Evolutionary conservation across 805 yeast genomes (phyloP).

Genomic region (Lachancea kluyveri): DNA sequence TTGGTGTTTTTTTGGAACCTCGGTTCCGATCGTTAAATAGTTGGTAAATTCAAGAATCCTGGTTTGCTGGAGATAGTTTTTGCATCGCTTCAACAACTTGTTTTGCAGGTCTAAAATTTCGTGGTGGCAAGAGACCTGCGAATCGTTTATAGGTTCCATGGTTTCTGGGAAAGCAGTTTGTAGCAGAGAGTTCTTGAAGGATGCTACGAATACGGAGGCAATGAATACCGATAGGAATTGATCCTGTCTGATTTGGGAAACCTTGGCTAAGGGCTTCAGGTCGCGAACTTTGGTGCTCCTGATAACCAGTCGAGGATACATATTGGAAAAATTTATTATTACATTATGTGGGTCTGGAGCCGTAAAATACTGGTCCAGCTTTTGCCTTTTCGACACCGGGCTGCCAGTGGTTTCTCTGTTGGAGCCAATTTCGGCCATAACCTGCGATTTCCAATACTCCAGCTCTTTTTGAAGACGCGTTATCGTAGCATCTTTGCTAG

Average conservation of each 20-base stretch:
- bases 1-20: conserved; percentile 2
- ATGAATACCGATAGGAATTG: conserved; percentile 2
- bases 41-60: conserved; percentile 3
- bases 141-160: too few relatives aligned
- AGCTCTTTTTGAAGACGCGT: conserved; percentile 3
- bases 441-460: conserved; percentile 5
- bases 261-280: conserved; percentile 1
- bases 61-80: conserved; percentile 1
- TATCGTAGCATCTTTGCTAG: conserved; percentile 4
- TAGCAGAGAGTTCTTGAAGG: conserved; percentile 1
- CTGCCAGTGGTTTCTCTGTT: too few relatives aligned
- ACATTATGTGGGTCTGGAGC: too few relatives aligned
- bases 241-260: conserved; percentile 2
- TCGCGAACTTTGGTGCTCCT: conserved; percentile 1
- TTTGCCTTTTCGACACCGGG: too few relatives aligned
- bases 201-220: conserved; percentile 2
- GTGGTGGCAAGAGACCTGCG: conserved; percentile 2
- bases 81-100: conserved; percentile 2
- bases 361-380: too few relatives aligned
- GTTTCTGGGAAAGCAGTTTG: conserved; percentile 3
- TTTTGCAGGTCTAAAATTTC: conserved; percentile 3
- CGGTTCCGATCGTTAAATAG: conserved; percentile 2
- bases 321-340: neutral
- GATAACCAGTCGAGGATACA: conserved; percentile 3
- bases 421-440: too few relatives aligned